These are phyloP conservation scores for Podaxis sp. DNA, from an alignment of 768 basidiomycete species.

Conservation along the genomic window DNA sequence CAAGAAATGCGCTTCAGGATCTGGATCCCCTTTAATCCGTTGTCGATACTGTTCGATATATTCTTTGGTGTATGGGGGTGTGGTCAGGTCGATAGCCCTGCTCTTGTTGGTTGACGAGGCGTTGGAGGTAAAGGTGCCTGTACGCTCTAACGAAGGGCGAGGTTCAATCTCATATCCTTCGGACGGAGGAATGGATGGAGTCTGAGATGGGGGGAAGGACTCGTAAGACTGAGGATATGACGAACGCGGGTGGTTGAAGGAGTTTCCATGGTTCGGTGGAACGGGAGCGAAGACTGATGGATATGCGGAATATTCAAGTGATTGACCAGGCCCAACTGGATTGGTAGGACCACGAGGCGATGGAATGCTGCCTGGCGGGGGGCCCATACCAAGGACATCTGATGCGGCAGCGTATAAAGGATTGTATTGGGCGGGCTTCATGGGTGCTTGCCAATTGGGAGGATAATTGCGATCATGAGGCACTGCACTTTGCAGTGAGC, in stretches of 20 bases:
- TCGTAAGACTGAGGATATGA: conserved; percentile 17
- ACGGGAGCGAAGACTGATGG: conserved; percentile 11
- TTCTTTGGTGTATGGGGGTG: conserved; percentile 89
- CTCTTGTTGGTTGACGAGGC: conserved; percentile 57
- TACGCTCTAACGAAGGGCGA: conserved; percentile 52
- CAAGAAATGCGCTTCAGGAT: conserved; percentile 95
- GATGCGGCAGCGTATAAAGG: conserved; percentile 72
- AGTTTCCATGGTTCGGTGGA: conserved; percentile 12
- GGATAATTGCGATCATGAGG: conserved; percentile 33
- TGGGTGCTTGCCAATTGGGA: conserved; percentile 22
- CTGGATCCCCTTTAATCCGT: conserved; percentile 95
- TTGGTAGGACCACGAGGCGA: conserved; percentile 15
- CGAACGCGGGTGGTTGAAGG: conserved; percentile 10
- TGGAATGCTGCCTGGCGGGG: conserved; percentile 38
- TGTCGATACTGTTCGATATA: conserved; percentile 98
- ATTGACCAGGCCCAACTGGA: conserved; percentile 5
- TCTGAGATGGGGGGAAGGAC: conserved; percentile 21
- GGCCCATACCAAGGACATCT: conserved; percentile 74
- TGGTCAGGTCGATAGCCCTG: conserved; percentile 77
- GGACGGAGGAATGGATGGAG: conserved; percentile 10
- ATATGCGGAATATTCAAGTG: conserved; percentile 17
- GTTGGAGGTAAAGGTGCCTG: conserved; percentile 54
- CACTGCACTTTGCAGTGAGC: conserved; percentile 13
- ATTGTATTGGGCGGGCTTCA: conserved; percentile 41
- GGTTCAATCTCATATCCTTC: conserved; percentile 51